phyloP scores from a whole-genome alignment of 257 asterid genomes.

The Solanum medicagineum region DNA sequence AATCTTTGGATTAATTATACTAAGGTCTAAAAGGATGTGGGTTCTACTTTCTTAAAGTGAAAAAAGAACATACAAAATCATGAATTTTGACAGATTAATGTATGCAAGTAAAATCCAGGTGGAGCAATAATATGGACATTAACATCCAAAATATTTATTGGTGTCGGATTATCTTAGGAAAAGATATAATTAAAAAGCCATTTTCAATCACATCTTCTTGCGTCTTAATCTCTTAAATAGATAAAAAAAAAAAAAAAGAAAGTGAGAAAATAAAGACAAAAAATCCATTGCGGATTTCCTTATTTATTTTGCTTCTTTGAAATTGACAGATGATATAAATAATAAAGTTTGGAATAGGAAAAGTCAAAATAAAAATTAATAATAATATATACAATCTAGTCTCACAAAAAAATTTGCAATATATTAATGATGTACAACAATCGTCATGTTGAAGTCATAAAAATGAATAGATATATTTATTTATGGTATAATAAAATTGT shows the following conservation, averaged over 20 bases:
- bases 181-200: background rate
- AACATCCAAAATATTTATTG: background rate
- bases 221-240: background rate
- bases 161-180: background rate
- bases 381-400: background rate
- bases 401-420: background rate
- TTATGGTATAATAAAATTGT: background rate
- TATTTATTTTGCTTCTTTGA: background rate
- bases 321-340: background rate
- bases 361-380: background rate
- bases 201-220: background rate
- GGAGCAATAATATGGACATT: background rate
- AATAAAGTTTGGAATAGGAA: background rate
- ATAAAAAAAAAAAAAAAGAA: accelerated
- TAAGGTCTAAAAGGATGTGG: background rate
- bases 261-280: background rate
- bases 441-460: background rate
- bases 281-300: background rate
- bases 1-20: background rate
- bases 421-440: background rate
- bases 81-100: background rate
- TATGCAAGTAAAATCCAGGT: background rate
- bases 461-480: background rate
- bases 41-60: background rate
- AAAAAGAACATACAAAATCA: background rate